Conservation (phyloP, 176 grass and related monocot genomes). For the Pontederia paniculata region DNA sequence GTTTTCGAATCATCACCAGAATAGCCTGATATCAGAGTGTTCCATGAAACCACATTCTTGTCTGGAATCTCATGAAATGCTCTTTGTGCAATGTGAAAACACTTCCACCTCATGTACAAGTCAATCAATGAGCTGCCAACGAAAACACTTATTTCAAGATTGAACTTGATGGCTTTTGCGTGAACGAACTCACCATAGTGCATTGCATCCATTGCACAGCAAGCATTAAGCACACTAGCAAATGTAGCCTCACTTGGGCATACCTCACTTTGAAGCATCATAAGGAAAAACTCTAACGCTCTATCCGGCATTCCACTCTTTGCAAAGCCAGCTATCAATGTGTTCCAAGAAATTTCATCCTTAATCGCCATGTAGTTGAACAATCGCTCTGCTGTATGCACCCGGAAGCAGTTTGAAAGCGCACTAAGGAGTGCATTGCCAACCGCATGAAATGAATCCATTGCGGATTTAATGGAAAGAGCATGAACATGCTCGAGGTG, state of each 20-base stretch:
- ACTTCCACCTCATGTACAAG: slow-evolving; percentile 35
- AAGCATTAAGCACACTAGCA: slow-evolving; percentile 31
- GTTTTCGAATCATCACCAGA: slow-evolving; percentile 20
- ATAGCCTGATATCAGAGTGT: slow-evolving; percentile 42
- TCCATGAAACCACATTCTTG: slow-evolving; percentile 43
- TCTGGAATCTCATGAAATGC: slow-evolving; percentile 28
- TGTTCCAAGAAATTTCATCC: slow-evolving; percentile 61
- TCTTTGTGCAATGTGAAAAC: slow-evolving; percentile 28
- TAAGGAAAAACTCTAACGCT: slow-evolving; percentile 46
- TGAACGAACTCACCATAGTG: slow-evolving; percentile 43
- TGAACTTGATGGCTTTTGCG: slow-evolving; percentile 47
- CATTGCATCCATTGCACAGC: slow-evolving; percentile 18
- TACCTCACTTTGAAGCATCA: slow-evolving; percentile 29
- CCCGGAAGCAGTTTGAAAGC: slow-evolving; percentile 22
- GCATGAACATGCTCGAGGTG: slow-evolving; percentile 32
- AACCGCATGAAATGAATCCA: slow-evolving; percentile 38
- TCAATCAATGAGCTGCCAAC: slow-evolving; percentile 40
- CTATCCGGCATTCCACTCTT: slow-evolving; percentile 29
- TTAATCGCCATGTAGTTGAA: slow-evolving; percentile 27
- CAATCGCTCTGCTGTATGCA: slow-evolving; percentile 24
- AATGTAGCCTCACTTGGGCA: slow-evolving; percentile 39
- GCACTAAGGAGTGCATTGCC: slow-evolving; percentile 39
- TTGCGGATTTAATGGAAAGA: slow-evolving; percentile 31
- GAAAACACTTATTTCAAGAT: slow-evolving; percentile 32
- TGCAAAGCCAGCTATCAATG: slow-evolving; percentile 44